Percentiles rank a stretch among this genome's conserved stretches.
phyloP scores from a whole-genome alignment of 1,284 basidiomycete species.

The Leccinum pallidistipes region DNA sequence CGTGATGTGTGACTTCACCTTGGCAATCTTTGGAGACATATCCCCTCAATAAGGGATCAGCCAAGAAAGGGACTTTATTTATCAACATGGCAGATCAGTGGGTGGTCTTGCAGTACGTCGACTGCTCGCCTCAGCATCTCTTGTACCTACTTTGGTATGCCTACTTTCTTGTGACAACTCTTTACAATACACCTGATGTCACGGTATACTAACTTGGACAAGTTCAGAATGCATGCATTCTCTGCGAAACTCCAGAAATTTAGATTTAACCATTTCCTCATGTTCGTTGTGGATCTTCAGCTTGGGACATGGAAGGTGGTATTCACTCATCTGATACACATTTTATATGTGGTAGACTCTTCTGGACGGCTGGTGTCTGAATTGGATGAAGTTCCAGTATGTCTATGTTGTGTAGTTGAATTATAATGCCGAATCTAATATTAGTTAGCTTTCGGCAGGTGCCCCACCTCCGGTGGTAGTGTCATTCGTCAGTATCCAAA shows the following conservation, averaged over 20 bases:
- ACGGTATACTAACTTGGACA: too few relatives aligned
- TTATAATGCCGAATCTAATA: too few relatives aligned
- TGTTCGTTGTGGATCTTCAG: conserved; percentile 23
- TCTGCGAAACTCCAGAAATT: conserved; percentile 5
- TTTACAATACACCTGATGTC: not conserved
- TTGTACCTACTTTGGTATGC: conserved; percentile 6
- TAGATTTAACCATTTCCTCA: conserved; percentile 12
- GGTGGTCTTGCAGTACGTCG: not conserved
- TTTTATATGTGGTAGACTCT: not conserved
- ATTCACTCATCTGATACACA: not conserved
- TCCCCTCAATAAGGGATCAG: not conserved
- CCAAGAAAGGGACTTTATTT: conserved; percentile 5
- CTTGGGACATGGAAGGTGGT: conserved; percentile 15
- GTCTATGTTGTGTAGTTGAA: too few relatives aligned
- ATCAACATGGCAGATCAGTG: not conserved
- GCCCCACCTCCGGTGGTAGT: too few relatives aligned
- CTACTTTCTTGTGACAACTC: not conserved
- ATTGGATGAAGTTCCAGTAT: too few relatives aligned
- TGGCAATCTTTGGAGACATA: not conserved
- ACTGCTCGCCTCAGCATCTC: not conserved
- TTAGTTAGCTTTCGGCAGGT: too few relatives aligned
- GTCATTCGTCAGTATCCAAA: too few relatives aligned
- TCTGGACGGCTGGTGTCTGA: too few relatives aligned
- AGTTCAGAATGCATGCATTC: conserved; percentile 2
- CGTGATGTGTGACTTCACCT: too few relatives aligned